These are phyloP conservation scores for Selenicereus undatus DNA, from an alignment of 148 eudicot species.

Conservation along the genomic window DNA sequence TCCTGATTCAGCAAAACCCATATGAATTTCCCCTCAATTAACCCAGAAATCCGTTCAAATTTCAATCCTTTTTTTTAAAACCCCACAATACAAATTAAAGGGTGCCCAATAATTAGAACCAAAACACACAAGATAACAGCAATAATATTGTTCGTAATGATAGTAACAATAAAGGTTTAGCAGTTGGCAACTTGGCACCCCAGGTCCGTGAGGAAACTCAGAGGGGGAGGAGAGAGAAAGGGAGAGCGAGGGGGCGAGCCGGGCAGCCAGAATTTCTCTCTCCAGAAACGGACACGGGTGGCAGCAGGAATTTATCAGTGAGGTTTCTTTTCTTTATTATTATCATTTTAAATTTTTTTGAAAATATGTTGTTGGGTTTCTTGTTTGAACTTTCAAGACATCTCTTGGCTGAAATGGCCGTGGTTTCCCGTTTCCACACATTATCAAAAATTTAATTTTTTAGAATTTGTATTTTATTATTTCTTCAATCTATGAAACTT, in stretches of 20 bases:
- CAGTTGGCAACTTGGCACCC: background rate
- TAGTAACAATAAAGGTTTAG: background rate
- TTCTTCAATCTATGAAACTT: too few species aligned
- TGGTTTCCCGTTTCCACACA: background rate
- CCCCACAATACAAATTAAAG: background rate
- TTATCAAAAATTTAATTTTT: too few species aligned
- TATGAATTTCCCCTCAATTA: conserved; percentile 7
- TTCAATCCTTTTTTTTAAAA: background rate
- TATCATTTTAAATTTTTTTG: background rate
- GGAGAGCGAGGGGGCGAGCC: background rate
- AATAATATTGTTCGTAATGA: background rate
- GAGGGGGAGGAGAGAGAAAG: background rate
- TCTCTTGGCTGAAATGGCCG: background rate
- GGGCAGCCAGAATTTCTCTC: background rate
- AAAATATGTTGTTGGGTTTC: background rate
- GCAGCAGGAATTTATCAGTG: background rate
- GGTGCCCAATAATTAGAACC: background rate
- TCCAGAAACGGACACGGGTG: background rate
- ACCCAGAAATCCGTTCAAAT: background rate
- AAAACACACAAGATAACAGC: background rate
- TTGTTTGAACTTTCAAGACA: background rate
- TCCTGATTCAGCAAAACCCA: conserved; percentile 26
- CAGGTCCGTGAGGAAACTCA: background rate
- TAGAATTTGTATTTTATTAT: too few species aligned
- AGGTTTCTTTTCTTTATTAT: background rate